These are phyloP conservation scores for Pestalotiopsis sp. DNA, from an alignment of 2,329 filamentous ascomycete genomes.

Conservation along the genomic window DNA sequence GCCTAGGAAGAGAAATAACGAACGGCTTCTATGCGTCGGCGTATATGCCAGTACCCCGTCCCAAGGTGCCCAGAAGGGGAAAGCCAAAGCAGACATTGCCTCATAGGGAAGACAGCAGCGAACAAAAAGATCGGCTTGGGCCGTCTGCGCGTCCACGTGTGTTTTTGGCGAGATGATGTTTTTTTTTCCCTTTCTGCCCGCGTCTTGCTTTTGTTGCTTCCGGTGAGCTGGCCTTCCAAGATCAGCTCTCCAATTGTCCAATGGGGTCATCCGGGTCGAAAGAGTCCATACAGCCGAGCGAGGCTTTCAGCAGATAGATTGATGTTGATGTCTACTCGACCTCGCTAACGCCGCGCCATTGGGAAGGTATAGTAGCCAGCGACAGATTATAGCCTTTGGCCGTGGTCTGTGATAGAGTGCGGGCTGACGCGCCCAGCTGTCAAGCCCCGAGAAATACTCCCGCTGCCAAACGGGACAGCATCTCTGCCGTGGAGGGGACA, in stretches of 20 bases:
- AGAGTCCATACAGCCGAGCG: not conserved
- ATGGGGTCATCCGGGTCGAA: not conserved
- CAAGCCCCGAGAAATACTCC: not conserved
- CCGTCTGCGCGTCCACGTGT: not conserved
- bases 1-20: not conserved
- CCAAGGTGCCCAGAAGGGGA: not conserved
- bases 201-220: not conserved
- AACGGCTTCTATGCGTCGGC: not conserved
- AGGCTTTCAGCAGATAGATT: not conserved
- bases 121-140: not conserved
- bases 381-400: not conserved
- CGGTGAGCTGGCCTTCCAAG: not conserved
- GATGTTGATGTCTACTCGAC: not conserved
- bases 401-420: not conserved
- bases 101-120: not conserved
- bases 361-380: not conserved
- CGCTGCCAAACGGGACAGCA: not conserved
- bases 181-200: not conserved
- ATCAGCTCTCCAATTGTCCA: not conserved
- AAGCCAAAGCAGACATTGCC: conserved; percentile 3
- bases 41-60: not conserved
- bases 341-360: conserved; percentile 3
- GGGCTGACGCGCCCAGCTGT: not conserved
- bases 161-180: not conserved
- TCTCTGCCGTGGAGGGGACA: not conserved